Conservation (phyloP, 139 green algal genomes). For the Coelastrella sp. region DNA sequence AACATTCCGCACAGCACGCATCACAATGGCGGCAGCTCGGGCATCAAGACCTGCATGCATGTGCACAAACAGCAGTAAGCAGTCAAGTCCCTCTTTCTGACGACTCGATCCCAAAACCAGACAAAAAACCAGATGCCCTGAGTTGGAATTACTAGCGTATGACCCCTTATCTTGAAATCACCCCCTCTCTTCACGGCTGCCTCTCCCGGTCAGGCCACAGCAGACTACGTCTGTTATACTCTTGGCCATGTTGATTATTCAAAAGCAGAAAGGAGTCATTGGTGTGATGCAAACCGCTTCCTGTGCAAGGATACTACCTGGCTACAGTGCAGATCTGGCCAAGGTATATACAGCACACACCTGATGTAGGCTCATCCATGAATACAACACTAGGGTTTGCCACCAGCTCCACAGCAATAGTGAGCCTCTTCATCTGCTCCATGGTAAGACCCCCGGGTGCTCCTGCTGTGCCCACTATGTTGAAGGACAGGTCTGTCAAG, state of each 20-base stretch:
- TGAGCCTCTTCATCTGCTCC: slow-evolving; percentile 94
- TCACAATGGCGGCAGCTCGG: slow-evolving; percentile 89
- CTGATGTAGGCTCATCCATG: slow-evolving; percentile 75
- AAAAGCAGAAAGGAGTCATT: no score
- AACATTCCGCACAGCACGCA: slow-evolving; percentile 87
- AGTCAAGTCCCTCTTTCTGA: no score
- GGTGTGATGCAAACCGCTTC: no score
- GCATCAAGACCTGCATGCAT: slow-evolving; percentile 85
- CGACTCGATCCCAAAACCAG: no score
- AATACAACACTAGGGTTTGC: slow-evolving; percentile 77
- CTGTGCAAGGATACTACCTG: background rate
- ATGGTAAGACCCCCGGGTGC: slow-evolving; percentile 66
- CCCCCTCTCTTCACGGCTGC: no score
- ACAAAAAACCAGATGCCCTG: no score
- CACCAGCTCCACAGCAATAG: slow-evolving; percentile 94
- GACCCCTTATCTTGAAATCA: no score
- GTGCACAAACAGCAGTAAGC: background rate
- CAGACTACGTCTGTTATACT: no score
- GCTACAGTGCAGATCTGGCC: background rate
- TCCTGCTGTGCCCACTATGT: slow-evolving; percentile 35
- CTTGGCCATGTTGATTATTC: no score
- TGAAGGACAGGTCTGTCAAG: slow-evolving; percentile 56
- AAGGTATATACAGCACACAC: slow-evolving; percentile 31
- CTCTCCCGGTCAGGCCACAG: no score
- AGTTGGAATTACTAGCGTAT: no score